phyloP scores from a whole-genome alignment of 352 stramenopile species.

The Phytophthora boehmeriae region DNA sequence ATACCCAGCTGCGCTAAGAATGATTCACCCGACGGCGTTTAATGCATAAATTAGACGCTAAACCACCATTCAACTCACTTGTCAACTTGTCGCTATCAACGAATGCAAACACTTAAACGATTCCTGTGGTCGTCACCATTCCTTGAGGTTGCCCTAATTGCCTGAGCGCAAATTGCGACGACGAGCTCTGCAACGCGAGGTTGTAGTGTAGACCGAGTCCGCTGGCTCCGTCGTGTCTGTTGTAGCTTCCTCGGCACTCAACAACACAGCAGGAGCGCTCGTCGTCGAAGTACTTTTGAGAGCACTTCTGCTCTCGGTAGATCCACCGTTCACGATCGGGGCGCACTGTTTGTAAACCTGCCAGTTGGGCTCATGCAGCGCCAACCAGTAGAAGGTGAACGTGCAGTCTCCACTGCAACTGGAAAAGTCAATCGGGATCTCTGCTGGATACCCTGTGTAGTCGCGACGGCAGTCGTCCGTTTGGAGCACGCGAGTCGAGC shows the following conservation, averaged over 20 bases:
- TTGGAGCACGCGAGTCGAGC: conserved; percentile 29
- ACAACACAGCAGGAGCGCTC: background rate
- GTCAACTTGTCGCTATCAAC: too few species aligned
- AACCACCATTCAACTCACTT: too few species aligned
- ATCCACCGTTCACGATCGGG: conserved; percentile 30
- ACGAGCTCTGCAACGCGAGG: conserved; percentile 21
- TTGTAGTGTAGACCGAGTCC: conserved; percentile 5
- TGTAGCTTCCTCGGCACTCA: background rate
- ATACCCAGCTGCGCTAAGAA: too few species aligned
- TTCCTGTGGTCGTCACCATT: too few species aligned
- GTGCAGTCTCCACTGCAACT: conserved; percentile 49
- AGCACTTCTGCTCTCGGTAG: background rate
- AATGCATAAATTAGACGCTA: background rate
- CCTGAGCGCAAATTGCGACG: conserved; percentile 34
- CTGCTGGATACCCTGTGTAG: conserved; percentile 31
- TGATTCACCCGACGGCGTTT: too few species aligned
- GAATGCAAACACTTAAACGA: too few species aligned
- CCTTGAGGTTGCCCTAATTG: conserved; percentile 14
- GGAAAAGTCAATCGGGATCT: background rate
- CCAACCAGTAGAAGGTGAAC: conserved; percentile 69
- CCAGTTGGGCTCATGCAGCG: conserved; percentile 55
- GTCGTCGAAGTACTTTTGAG: conserved; percentile 1
- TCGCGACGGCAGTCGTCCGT: conserved; percentile 44
- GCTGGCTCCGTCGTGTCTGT: conserved; percentile 5
- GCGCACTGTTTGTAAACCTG: conserved; percentile 62